These are phyloP conservation scores for Pseudopyricularia javanii DNA, from an alignment of 2,329 filamentous ascomycete genomes.

Conservation along the genomic window DNA sequence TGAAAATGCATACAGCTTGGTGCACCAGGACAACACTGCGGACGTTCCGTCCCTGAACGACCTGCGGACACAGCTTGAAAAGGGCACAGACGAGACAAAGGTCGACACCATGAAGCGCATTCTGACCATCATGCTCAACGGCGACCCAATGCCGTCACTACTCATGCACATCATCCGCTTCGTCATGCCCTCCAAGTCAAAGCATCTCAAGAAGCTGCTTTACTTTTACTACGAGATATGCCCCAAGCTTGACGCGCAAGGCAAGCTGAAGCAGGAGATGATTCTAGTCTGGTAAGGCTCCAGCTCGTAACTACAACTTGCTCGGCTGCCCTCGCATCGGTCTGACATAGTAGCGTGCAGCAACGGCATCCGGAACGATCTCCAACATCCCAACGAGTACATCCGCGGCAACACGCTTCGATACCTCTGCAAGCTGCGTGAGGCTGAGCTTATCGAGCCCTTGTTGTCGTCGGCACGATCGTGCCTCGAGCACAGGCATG, in stretches of 20 bases:
- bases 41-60: conserved; percentile 86
- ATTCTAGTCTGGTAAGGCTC: conserved; percentile 80
- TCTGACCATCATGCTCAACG: conserved; percentile 94
- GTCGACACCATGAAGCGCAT: conserved; percentile 94
- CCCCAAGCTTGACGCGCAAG: conserved; percentile 80
- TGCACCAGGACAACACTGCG: conserved; percentile 93
- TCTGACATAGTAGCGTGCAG: conserved; percentile 30
- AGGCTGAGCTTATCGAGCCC: conserved; percentile 91
- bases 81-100: conserved; percentile 86
- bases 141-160: conserved; percentile 85
- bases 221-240: conserved; percentile 99
- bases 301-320: background rate
- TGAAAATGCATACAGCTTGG: conserved; percentile 89
- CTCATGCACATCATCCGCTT: conserved; percentile 99
- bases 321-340: background rate
- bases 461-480: conserved; percentile 82
- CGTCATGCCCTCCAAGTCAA: conserved; percentile 97
- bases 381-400: conserved; percentile 97
- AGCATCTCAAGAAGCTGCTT: conserved; percentile 90
- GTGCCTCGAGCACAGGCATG: conserved; percentile 91
- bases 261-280: conserved; percentile 99
- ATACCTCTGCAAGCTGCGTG: conserved; percentile 91
- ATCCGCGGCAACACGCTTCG: conserved; percentile 96
- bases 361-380: conserved; percentile 94
- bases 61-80: conserved; percentile 84